Evolutionary conservation across 2,329 filamentous ascomycete species (phyloP).

Genomic region (Bipolaris oryzae): DNA sequence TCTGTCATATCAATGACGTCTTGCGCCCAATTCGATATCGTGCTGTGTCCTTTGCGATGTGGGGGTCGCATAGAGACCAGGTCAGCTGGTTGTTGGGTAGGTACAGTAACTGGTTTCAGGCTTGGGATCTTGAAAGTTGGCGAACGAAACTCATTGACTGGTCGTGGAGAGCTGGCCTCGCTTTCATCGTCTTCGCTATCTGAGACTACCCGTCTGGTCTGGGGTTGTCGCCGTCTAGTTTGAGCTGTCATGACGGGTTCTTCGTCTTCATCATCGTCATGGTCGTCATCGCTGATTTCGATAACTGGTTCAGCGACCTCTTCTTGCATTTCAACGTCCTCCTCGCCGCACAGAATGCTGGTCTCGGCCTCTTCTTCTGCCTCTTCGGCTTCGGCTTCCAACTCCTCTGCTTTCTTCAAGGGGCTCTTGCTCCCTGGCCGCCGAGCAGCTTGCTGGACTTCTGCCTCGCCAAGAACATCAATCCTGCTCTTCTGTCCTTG

Average conservation of each 20-base stretch:
- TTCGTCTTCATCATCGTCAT: too few relatives aligned
- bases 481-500: slow-evolving; percentile 21
- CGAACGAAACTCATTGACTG: neutral
- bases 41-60: slow-evolving; percentile 33
- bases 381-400: slow-evolving; percentile 18
- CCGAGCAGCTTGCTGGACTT: slow-evolving; percentile 23
- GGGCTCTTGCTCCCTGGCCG: slow-evolving; percentile 5
- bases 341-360: slow-evolving; percentile 41
- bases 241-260: slow-evolving; percentile 33
- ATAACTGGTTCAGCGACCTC: slow-evolving; percentile 5
- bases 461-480: slow-evolving; percentile 17
- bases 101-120: slow-evolving; percentile 1
- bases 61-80: slow-evolving; percentile 31
- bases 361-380: slow-evolving; percentile 32
- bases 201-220: slow-evolving; percentile 24
- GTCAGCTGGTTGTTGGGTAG: slow-evolving; percentile 13
- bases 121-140: slow-evolving; percentile 13
- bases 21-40: slow-evolving; percentile 40
- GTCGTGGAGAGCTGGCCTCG: slow-evolving; percentile 4
- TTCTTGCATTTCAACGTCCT: slow-evolving; percentile 20
- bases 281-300: slow-evolving; percentile 24
- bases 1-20: slow-evolving; percentile 43
- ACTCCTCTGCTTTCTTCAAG: slow-evolving; percentile 12
- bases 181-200: slow-evolving; percentile 33
- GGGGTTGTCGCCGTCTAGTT: slow-evolving; percentile 22